These are phyloP conservation scores for Perkinsela sp. DNA, from an alignment of 208 protist genomes.

Conservation along the genomic window DNA sequence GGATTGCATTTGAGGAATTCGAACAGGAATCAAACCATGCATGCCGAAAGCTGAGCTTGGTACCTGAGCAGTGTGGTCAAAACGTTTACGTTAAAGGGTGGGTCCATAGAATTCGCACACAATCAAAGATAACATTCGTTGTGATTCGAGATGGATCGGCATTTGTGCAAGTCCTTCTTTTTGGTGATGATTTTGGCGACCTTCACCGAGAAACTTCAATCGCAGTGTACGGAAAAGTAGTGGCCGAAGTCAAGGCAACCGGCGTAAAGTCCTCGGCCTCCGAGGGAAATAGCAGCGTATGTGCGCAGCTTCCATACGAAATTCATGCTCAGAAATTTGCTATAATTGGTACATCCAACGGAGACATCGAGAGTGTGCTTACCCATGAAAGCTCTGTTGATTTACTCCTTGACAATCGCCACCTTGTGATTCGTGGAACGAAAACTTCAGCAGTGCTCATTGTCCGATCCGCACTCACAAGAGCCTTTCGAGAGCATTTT, in stretches of 20 bases:
- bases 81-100: conserved; percentile 69
- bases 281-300: background rate
- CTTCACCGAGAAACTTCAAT: conserved; percentile 61
- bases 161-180: conserved; percentile 77
- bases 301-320: conserved; percentile 28
- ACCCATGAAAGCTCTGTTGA: conserved; percentile 65
- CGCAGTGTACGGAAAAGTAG: conserved; percentile 29
- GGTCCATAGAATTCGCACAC: conserved; percentile 71
- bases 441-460: conserved; percentile 54
- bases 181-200: conserved; percentile 17
- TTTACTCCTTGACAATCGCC: conserved; percentile 71
- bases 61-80: conserved; percentile 7
- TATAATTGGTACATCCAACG: conserved; percentile 41
- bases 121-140: conserved; percentile 81
- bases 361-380: conserved; percentile 52
- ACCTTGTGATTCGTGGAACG: conserved; percentile 73
- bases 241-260: conserved; percentile 44
- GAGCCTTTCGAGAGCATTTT: conserved; percentile 82
- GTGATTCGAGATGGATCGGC: conserved; percentile 80
- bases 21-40: background rate
- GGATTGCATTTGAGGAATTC: background rate
- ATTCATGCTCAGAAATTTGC: conserved; percentile 54
- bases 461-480: conserved; percentile 53
- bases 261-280: conserved; percentile 6
- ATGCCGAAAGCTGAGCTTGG: background rate